Conservation (phyloP, 192 early-diverging fungal genomes). For the Entophlyctis luteolus region DNA sequence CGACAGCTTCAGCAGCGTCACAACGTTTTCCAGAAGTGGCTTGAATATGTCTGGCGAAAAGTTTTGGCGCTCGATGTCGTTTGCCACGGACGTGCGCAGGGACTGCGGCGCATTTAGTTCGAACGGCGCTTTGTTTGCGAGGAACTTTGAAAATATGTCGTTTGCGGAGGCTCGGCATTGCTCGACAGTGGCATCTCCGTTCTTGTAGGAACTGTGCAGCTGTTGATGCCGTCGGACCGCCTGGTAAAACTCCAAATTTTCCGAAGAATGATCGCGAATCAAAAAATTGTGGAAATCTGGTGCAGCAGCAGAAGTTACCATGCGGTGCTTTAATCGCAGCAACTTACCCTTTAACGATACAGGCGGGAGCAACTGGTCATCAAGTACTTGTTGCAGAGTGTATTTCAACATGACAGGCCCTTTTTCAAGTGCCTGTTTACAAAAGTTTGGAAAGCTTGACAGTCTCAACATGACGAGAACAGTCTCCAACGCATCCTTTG, state of each 20-base stretch:
- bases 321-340: not conserved
- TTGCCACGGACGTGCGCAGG: conserved; percentile 9
- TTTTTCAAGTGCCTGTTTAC: conserved; percentile 22
- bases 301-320: not conserved
- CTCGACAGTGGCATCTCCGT: not conserved
- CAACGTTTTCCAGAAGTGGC: conserved; percentile 22
- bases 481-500: conserved; percentile 23
- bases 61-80: conserved; percentile 16
- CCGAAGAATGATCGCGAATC: conserved; percentile 14
- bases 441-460: conserved; percentile 34
- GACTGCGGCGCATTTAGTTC: conserved; percentile 29
- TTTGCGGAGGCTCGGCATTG: conserved; percentile 5
- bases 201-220: not conserved
- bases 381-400: not conserved
- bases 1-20: conserved; percentile 24
- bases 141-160: conserved; percentile 3
- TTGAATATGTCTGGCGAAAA: conserved; percentile 30
- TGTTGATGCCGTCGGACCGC: conserved; percentile 7
- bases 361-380: conserved; percentile 6
- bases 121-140: not conserved
- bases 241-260: conserved; percentile 18
- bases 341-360: conserved; percentile 17
- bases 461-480: conserved; percentile 25
- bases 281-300: conserved; percentile 21
- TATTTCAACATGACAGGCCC: conserved; percentile 16